A percentile compares a stretch with the other conserved stretches of the same genome.
phyloP scores from a whole-genome alignment of 352 stramenopile genomes.

The Vaucheria bursata region DNA sequence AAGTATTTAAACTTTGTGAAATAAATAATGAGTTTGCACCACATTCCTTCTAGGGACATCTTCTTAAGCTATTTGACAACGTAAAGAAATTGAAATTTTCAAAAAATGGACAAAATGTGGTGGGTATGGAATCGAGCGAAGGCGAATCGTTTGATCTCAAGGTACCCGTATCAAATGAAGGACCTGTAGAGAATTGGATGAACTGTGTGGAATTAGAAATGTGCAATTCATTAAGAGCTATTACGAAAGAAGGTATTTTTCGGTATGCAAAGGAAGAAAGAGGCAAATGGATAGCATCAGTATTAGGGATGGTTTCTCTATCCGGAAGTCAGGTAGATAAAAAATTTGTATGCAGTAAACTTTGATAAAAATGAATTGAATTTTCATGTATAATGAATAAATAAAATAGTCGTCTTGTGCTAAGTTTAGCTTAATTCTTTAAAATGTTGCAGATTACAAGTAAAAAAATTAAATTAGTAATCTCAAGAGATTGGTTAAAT shows the following conservation, averaged over 20 bases:
- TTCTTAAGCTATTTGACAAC: constrained; percentile 90
- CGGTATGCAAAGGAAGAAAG: constrained; percentile 73
- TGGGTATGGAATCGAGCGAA: constrained; percentile 78
- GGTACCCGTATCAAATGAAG: constrained; percentile 67
- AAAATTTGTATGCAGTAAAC: no score
- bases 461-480: no score
- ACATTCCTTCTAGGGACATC: constrained; percentile 74
- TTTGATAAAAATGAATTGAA: no score
- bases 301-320: constrained; percentile 77
- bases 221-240: constrained; percentile 66
- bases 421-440: no score
- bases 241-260: constrained; percentile 84
- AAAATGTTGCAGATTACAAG: no score
- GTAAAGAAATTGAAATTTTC: constrained; percentile 79
- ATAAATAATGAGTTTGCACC: no score
- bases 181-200: constrained; percentile 83
- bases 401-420: no score
- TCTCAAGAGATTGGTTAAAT: no score
- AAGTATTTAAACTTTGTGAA: no score
- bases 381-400: no score
- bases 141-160: constrained; percentile 74
- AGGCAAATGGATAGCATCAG: constrained; percentile 62
- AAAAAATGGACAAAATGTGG: constrained; percentile 72
- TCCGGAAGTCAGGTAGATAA: constrained; percentile 70
- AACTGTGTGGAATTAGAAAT: constrained; percentile 79